Evolutionary conservation across 176 grass and related monocot genomes (phyloP).

Genomic region (Tillandsia fasciculata): DNA sequence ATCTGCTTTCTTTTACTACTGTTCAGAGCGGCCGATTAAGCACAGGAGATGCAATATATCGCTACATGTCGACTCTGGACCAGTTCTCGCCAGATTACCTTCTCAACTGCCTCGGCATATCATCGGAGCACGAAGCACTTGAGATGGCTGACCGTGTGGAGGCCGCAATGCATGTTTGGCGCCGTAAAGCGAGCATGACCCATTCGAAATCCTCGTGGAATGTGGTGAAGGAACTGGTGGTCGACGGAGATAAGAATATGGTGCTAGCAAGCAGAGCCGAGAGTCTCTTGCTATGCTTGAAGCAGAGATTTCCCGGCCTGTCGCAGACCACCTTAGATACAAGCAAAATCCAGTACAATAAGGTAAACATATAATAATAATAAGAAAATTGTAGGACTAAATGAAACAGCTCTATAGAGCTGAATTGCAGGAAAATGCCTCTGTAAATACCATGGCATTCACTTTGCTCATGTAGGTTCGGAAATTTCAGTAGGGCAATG

Average conservation of each 20-base stretch:
- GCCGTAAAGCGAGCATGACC: constrained; percentile 58
- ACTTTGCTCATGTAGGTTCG: too few relatives aligned
- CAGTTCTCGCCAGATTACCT: constrained; percentile 79
- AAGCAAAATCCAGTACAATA: constrained; percentile 97
- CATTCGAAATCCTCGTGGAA: constrained; percentile 61
- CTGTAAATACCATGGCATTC: too few relatives aligned
- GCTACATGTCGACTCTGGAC: constrained; percentile 39
- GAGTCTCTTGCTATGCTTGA: constrained; percentile 67
- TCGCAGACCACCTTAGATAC: constrained; percentile 95
- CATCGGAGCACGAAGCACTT: constrained; percentile 78
- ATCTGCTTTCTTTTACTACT: constrained; percentile 5
- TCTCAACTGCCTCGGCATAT: constrained; percentile 60
- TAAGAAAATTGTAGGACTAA: not conserved
- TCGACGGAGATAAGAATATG: constrained; percentile 70
- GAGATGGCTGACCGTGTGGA: constrained; percentile 76
- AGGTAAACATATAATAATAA: constrained; percentile 28
- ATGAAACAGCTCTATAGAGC: not conserved
- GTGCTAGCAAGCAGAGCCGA: constrained; percentile 63
- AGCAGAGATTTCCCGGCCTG: constrained; percentile 70
- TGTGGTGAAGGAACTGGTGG: constrained; percentile 67
- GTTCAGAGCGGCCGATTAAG: constrained; percentile 63
- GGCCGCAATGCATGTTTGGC: constrained; percentile 96
- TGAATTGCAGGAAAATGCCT: not conserved
- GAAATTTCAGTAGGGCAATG: too few relatives aligned
- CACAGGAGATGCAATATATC: constrained; percentile 72